These are phyloP conservation scores for Clavulina sp. DNA, from an alignment of 768 basidiomycete species.

Conservation along the genomic window DNA sequence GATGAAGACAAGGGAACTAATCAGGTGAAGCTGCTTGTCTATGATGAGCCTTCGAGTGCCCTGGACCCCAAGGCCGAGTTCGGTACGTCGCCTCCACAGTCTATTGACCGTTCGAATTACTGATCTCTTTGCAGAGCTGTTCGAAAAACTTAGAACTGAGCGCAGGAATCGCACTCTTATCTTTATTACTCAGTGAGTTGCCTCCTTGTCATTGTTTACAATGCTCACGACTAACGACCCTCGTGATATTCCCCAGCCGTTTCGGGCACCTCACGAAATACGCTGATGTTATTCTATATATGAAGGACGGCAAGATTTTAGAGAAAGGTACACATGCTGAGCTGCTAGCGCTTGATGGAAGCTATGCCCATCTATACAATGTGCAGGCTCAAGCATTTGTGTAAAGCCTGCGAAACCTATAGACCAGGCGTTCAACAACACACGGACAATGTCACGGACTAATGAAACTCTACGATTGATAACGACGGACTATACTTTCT, in stretches of 20 bases:
- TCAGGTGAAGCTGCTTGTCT: too few species aligned
- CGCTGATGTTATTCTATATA: constrained; percentile 25
- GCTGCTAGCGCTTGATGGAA: constrained; percentile 22
- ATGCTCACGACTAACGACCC: not conserved
- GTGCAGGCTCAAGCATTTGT: constrained; percentile 25
- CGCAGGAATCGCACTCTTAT: constrained; percentile 11
- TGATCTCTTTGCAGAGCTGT: not conserved
- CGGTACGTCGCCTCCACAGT: not conserved
- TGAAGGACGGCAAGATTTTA: constrained; percentile 27
- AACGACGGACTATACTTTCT: too few species aligned
- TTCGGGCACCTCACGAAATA: constrained; percentile 24
- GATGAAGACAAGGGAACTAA: too few species aligned
- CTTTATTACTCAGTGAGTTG: constrained; percentile 24
- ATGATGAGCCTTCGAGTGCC: not conserved
- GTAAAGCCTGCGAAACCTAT: too few species aligned
- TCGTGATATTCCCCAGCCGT: constrained; percentile 9
- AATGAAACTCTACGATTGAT: too few species aligned
- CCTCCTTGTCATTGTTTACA: not conserved
- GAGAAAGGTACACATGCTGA: constrained; percentile 28
- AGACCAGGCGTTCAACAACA: too few species aligned
- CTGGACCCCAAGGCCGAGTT: not conserved
- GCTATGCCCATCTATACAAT: constrained; percentile 27
- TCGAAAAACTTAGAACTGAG: not conserved
- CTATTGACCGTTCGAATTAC: not conserved
- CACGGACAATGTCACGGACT: too few species aligned